A percentile compares a stretch with the other conserved stretches of the same genome.
These are phyloP conservation scores for Oxytropis ochrocephala DNA, from an alignment of 306 rosid species.

Conservation along the genomic window DNA sequence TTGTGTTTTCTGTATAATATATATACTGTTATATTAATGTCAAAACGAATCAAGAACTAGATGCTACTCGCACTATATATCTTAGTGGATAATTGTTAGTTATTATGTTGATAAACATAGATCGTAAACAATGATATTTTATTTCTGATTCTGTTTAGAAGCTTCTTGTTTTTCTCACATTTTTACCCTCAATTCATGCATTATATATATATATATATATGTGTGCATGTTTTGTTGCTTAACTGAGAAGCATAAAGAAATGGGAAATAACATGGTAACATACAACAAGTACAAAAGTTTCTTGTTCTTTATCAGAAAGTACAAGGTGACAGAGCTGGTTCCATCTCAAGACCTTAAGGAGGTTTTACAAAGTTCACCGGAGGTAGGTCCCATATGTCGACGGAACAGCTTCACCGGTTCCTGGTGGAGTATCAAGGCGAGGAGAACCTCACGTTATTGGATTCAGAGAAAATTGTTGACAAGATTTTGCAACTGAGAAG, in stretches of 20 bases:
- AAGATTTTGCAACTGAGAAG: constrained; percentile 32
- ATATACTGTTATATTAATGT: neutral
- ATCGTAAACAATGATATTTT: neutral
- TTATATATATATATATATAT: constrained; percentile 14
- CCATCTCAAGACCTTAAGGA: constrained; percentile 67
- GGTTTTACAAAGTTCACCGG: constrained; percentile 40
- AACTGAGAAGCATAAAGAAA: neutral
- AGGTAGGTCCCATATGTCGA: constrained; percentile 39
- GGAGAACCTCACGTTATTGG: constrained; percentile 24
- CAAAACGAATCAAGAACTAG: constrained; percentile 9
- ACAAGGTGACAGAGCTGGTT: constrained; percentile 42
- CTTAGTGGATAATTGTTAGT: neutral
- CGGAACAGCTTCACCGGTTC: constrained; percentile 51
- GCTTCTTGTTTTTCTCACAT: constrained; percentile 8
- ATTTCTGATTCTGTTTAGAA: constrained; percentile 11
- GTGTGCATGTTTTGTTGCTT: constrained; percentile 6
- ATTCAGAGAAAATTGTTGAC: constrained; percentile 34
- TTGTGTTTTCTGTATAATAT: neutral
- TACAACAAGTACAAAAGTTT: constrained; percentile 57
- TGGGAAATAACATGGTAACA: constrained; percentile 29
- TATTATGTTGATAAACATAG: neutral
- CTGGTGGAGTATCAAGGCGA: constrained; percentile 62
- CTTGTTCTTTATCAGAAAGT: constrained; percentile 59
- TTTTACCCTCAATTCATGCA: neutral
- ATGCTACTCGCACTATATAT: constrained; percentile 1